Conservation (phyloP, 179 eudicot genomes). For the Corrigiola litoralis region DNA sequence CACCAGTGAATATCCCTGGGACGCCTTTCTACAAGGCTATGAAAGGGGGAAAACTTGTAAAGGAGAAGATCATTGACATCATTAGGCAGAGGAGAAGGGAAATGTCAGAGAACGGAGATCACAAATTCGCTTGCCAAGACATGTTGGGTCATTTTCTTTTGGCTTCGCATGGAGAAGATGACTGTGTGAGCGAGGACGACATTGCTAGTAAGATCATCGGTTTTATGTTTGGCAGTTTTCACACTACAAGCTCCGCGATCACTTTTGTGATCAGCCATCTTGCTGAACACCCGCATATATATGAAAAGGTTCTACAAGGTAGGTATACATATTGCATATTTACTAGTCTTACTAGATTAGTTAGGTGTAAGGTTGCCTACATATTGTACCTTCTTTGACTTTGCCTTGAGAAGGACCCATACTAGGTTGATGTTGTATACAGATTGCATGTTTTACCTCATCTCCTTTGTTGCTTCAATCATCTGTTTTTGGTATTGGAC, state of each 20-base stretch:
- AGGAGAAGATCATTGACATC: constrained; percentile 4
- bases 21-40: constrained; percentile 16
- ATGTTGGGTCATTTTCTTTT: constrained; percentile 1
- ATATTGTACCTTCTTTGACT: no score
- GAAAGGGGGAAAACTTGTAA: constrained; percentile 8
- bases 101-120: background rate
- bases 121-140: background rate
- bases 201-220: constrained; percentile 18
- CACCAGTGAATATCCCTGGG: constrained; percentile 11
- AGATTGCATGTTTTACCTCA: no score
- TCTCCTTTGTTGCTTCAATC: no score
- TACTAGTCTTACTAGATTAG: no score
- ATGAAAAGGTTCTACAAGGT: constrained; percentile 18
- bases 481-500: no score
- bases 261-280: constrained; percentile 11
- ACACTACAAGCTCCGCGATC: constrained; percentile 9
- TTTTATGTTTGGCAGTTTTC: constrained; percentile 14
- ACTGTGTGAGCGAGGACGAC: background rate
- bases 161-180: background rate
- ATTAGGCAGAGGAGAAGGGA: constrained; percentile 9
- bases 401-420: no score
- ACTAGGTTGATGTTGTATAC: no score
- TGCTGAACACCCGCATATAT: background rate
- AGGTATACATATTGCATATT: no score
- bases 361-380: no score